Evolutionary conservation across 2,329 filamentous ascomycete species (phyloP), one percentile per base, ranked within the genome.

Genomic region (Uncinocarpus reesii): DNA sequence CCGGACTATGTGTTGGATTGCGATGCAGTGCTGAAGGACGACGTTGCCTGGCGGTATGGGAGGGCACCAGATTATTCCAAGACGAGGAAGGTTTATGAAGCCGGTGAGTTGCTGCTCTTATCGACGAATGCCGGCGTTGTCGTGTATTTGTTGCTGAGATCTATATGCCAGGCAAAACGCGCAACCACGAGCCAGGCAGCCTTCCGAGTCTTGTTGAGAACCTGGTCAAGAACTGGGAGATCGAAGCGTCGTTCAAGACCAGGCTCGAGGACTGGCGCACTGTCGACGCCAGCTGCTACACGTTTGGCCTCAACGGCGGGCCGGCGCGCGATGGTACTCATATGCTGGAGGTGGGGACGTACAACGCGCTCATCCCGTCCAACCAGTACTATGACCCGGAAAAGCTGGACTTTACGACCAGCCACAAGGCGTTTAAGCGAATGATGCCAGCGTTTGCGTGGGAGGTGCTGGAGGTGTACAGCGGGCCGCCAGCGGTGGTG

Each of bases 361-460:
- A 84, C 69, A 84, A 83, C 60, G 80, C 80, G 48, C 74, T 84
- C 62, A 77, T 84, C 53, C 66, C 73, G 7, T 66, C 78, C 8
- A 81, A 79, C 58, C 72, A 79, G 59, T 83, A 75, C 67, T 84
- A 84, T 63, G 76, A 75, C 53, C 77, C 80, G 0, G 69, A 70
- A 42, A 71, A 77, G 50, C 78, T 73, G 2, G 78, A 80, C 61
- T 83, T 84, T 56, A 71, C 73, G 1, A 71, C 69, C 2, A 81
- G 77, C 58, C 80, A 84, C 68, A 83, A 83, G 70, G 78, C 78
- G 0, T 84, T 84, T 63, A 83, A 83, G 67, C 69, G 78, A 46
- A 83, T 83, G 79, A 84, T 84, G 80, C 80, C 80, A 0, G 79
- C 74, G 0, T 84, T 84, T 62, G 80, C 80, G 0, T 84, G 80